phyloP scores from a whole-genome alignment of 495 filamentous ascomycete genomes.

The Pyrenopolyporus hunteri region DNA sequence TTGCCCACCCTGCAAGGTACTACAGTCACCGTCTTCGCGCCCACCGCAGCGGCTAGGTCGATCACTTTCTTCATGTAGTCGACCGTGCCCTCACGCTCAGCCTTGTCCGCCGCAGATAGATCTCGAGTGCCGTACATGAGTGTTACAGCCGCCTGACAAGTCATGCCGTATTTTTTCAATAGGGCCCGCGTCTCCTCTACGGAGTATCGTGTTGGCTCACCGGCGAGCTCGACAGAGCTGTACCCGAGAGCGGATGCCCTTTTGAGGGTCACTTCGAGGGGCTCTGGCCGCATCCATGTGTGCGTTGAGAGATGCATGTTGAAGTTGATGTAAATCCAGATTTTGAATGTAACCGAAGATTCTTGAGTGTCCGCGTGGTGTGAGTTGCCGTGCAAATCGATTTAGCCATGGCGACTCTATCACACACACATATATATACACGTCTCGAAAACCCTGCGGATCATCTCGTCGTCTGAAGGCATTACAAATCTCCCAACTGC shows the following conservation, averaged over 20 bases:
- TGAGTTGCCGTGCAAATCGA: not conserved
- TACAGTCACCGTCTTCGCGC: conserved; percentile 35
- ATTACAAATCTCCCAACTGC: not conserved
- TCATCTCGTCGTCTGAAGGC: not conserved
- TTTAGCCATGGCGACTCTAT: not conserved
- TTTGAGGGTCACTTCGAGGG: conserved; percentile 36
- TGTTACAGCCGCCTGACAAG: conserved; percentile 38
- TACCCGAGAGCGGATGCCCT: conserved; percentile 38
- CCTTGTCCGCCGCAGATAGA: conserved; percentile 25
- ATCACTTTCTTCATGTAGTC: conserved; percentile 39
- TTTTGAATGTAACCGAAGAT: no score
- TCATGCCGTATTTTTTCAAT: conserved; percentile 34
- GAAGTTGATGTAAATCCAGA: conserved; percentile 1
- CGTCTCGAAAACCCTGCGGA: not conserved
- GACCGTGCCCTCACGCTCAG: conserved; percentile 34
- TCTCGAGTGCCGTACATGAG: conserved; percentile 41
- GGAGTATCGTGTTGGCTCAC: conserved; percentile 35
- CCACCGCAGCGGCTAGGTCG: conserved; percentile 28
- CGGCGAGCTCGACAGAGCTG: conserved; percentile 42
- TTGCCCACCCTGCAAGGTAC: conserved; percentile 41
- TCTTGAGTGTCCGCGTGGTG: no score
- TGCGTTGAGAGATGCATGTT: conserved; percentile 44
- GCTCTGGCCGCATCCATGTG: conserved; percentile 45
- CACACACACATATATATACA: not conserved
- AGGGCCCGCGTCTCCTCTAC: conserved; percentile 27